Evolutionary conservation across 768 basidiomycete genomes (phyloP).

Genomic region (Tephrocybe sp.): DNA sequence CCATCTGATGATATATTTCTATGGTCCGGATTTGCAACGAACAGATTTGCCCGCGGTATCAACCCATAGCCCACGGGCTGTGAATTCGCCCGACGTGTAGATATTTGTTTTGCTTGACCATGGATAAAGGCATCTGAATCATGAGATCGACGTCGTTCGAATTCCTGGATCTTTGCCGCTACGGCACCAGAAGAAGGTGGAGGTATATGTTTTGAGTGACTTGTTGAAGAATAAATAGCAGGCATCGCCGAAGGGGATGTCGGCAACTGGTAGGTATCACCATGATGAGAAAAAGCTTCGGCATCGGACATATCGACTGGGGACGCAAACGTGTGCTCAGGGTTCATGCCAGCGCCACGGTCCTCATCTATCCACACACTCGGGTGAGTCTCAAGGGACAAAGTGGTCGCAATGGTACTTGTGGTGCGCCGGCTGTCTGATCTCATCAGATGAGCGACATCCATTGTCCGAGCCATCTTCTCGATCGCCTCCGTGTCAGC

Average conservation of each 20-base stretch:
- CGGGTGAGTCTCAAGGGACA: conserved; percentile 26
- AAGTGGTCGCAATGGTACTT: conserved; percentile 26
- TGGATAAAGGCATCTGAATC: conserved; percentile 34
- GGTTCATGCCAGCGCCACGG: conserved; percentile 13
- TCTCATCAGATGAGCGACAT: conserved; percentile 57
- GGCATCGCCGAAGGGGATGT: neutral
- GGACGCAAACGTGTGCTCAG: conserved; percentile 24
- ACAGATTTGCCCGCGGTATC: conserved; percentile 59
- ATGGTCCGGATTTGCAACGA: conserved; percentile 71
- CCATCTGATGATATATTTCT: conserved; percentile 20
- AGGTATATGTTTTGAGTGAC: conserved; percentile 15
- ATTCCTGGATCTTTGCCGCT: conserved; percentile 51
- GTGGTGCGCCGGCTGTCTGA: conserved; percentile 29
- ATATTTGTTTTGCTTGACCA: conserved; percentile 39
- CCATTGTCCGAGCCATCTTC: conserved; percentile 61
- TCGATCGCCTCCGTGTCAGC: conserved; percentile 71
- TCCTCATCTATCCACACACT: conserved; percentile 8
- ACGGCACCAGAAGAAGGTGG: conserved; percentile 32
- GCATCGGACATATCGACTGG: conserved; percentile 29
- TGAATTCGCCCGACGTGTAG: conserved; percentile 30
- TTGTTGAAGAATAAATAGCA: conserved; percentile 1
- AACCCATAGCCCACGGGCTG: conserved; percentile 60
- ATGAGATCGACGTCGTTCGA: conserved; percentile 58
- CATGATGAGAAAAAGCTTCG: conserved; percentile 10
- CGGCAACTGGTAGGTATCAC: conserved; percentile 1